phyloP scores from a whole-genome alignment of 441 rosid genomes.

The Mallotus repandus region DNA sequence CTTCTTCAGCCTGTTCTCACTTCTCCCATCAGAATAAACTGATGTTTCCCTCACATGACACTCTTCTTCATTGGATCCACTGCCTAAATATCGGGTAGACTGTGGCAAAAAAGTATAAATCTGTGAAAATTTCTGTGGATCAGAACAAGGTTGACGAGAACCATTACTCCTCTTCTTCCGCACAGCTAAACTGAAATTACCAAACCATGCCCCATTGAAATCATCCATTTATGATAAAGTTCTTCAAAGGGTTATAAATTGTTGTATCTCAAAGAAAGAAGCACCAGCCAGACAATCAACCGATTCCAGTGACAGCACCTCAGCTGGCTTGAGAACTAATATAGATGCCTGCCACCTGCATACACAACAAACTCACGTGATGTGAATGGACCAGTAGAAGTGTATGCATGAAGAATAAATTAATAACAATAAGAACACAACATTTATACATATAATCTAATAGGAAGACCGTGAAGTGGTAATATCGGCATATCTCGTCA shows the following conservation, averaged over 20 bases:
- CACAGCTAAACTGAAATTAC: constrained; percentile 33
- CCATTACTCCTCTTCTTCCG: constrained; percentile 61
- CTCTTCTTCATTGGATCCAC: constrained; percentile 32
- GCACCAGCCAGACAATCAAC: background rate
- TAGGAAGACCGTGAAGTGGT: background rate
- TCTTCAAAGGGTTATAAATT: background rate
- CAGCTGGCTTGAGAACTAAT: constrained; percentile 20
- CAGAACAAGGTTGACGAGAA: constrained; percentile 53
- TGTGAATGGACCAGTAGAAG: background rate
- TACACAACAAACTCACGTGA: background rate
- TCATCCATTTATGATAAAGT: constrained; percentile 40
- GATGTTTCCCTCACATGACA: constrained; percentile 18
- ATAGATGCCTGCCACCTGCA: background rate
- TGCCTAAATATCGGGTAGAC: constrained; percentile 29
- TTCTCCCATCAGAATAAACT: constrained; percentile 38
- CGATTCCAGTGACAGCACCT: constrained; percentile 15
- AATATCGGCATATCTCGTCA: background rate
- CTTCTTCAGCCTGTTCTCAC: constrained; percentile 53
- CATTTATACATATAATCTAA: background rate
- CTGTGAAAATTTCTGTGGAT: constrained; percentile 27
- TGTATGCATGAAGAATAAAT: background rate
- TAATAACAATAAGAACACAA: background rate
- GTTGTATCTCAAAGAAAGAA: constrained; percentile 6
- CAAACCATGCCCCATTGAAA: constrained; percentile 31
- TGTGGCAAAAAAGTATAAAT: constrained; percentile 29